Base-by-base conservation (phyloP, 78 protist species). In the Protostelium mycophagum region DNA sequence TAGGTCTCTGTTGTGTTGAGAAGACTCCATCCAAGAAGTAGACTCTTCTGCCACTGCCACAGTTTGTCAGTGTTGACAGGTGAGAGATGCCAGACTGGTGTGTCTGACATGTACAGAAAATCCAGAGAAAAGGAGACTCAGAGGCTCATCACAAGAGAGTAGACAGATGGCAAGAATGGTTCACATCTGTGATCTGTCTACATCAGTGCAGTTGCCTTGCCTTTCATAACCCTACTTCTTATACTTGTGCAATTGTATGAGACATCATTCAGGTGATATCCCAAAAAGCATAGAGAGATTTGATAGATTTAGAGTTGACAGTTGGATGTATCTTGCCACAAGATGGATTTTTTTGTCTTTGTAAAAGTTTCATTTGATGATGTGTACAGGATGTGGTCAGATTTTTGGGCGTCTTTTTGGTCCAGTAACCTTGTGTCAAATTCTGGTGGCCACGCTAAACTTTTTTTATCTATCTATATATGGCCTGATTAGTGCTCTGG, bases 151-250 rank as follows among this genome's bases (percentile, higher is more conserved):
- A 63, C 51, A 9, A 88, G 88, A 51, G 94, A 92, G 28, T 91
- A 85, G 38, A 89, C 86, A n/a, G 96, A 91, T 0, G 96, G 96
- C 35, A 84, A 90, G 0, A 91, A 92, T 1, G 37, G 73, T 28
- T 0, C 63, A 16, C 5, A 16, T 5, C 5, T 16, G 73, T 51
- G 73, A 16, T 5, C 16, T 5, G 16, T 51, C 31, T 51, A 51
- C 73, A 51, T 51, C 5, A 25, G 31, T 5, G 73, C 73, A 5
- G 73, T 51, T 25, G 73, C 31, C 5, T 16, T 51, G 73, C 73
- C 73, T 25, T 16, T 51, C 31, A 16, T 51, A 5, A 16, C 73
- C 73, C 31, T 51, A 16, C 16, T 16, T 51, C 31, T 16, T 25
- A 5, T 51, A 16, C 16, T 16, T 16, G 73, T 51, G 73, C 73